These are phyloP conservation scores for Microdochium paspali DNA, from an alignment of 2,329 filamentous ascomycete genomes.

Conservation along the genomic window DNA sequence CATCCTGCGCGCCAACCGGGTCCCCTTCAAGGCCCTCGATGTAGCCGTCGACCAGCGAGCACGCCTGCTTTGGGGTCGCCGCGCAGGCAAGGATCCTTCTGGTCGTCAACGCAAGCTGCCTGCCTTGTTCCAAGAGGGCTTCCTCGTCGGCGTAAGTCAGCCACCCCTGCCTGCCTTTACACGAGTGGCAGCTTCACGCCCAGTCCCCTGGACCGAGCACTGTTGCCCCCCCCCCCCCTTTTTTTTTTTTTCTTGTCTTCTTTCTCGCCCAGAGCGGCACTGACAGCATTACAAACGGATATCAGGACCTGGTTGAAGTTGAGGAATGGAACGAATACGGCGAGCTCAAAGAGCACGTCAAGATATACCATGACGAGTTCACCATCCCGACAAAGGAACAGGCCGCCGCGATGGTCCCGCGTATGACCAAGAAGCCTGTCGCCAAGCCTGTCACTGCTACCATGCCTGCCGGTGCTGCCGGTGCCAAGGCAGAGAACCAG, in stretches of 20 bases:
- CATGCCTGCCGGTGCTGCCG: slow-evolving; percentile 7
- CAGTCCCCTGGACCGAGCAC: background rate
- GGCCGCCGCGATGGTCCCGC: slow-evolving; percentile 33
- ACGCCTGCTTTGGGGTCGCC: slow-evolving; percentile 77
- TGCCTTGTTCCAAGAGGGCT: slow-evolving; percentile 76
- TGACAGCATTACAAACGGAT: too few relatives aligned
- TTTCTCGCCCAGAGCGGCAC: too few relatives aligned
- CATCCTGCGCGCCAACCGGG: slow-evolving; percentile 87
- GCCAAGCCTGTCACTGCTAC: slow-evolving; percentile 14
- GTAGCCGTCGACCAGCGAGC: slow-evolving; percentile 84
- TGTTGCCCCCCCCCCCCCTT: too few relatives aligned
- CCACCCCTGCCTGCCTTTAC: slow-evolving; percentile 1
- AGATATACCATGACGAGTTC: slow-evolving; percentile 54
- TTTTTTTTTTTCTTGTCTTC: too few relatives aligned
- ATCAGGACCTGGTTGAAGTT: slow-evolving; percentile 80
- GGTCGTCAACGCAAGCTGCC: slow-evolving; percentile 70
- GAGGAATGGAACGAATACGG: slow-evolving; percentile 99
- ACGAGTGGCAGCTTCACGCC: background rate
- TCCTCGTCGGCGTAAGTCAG: slow-evolving; percentile 70
- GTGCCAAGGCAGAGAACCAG: slow-evolving; percentile 8
- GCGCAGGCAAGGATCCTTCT: slow-evolving; percentile 60
- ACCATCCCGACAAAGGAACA: slow-evolving; percentile 47
- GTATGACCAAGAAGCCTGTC: slow-evolving; percentile 23
- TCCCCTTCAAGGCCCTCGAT: slow-evolving; percentile 89
- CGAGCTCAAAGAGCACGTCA: slow-evolving; percentile 81